Conservation (phyloP, 2,329 filamentous ascomycete genomes). For the Xylariaceae sp. region DNA sequence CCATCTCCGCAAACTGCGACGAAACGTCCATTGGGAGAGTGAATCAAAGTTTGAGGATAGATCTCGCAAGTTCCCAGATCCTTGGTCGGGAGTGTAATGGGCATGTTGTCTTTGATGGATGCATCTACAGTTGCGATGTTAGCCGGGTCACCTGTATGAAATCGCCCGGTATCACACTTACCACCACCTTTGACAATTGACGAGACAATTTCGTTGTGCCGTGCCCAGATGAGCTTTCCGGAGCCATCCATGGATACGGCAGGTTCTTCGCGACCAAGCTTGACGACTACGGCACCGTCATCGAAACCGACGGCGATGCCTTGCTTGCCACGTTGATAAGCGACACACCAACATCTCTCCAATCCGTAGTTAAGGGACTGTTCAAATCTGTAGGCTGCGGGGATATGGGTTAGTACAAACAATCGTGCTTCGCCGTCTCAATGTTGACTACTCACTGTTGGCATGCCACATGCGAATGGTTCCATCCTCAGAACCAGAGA, state of each 20-base stretch:
- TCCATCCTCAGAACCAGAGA: constrained; percentile 95
- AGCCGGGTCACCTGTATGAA: constrained; percentile 25
- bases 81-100: constrained; percentile 82
- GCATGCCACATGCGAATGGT: constrained; percentile 98
- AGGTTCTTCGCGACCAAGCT: constrained; percentile 94
- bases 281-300: constrained; percentile 94
- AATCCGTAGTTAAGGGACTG: constrained; percentile 94
- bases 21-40: constrained; percentile 93
- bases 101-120: constrained; percentile 78
- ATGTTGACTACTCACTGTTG: constrained; percentile 49
- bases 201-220: constrained; percentile 90
- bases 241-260: constrained; percentile 96
- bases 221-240: constrained; percentile 93
- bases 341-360: constrained; percentile 95
- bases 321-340: constrained; percentile 90
- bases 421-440: background rate
- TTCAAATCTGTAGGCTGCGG: constrained; percentile 72
- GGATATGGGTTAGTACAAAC: constrained; percentile 5
- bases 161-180: constrained; percentile 32
- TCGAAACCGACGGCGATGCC: constrained; percentile 95
- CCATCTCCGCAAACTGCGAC: constrained; percentile 82
- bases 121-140: constrained; percentile 49
- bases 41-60: constrained; percentile 87
- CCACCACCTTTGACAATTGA: constrained; percentile 87
- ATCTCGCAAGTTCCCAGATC: constrained; percentile 95